Evolutionary conservation across 257 asterid genomes (phyloP).

Genomic region (Solanum medicagineum): DNA sequence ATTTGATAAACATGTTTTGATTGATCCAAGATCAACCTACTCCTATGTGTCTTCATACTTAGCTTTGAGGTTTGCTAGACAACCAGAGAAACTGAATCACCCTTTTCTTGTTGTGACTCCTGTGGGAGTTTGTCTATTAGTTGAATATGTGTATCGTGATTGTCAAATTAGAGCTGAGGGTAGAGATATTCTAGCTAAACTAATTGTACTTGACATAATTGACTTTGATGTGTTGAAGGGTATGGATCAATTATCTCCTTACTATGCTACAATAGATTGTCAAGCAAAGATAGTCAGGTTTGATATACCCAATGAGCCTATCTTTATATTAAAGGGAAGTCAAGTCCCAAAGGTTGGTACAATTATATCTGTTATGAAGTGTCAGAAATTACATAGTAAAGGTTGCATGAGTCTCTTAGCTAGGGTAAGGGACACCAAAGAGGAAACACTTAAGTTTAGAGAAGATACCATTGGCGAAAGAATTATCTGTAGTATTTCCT

Average conservation of each 20-base stretch:
- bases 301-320: not conserved
- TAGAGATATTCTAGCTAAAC: not conserved
- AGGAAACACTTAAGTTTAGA: too few species aligned
- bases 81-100: too few species aligned
- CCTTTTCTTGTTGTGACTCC: not conserved
- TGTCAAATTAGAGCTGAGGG: not conserved
- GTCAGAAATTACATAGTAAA: rapidly evolving
- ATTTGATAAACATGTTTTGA: too few species aligned
- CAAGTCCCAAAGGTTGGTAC: not conserved
- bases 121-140: not conserved
- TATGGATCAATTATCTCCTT: not conserved
- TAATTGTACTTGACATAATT: not conserved
- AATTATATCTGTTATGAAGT: not conserved
- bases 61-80: not conserved
- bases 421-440: not conserved
- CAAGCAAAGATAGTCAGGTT: not conserved
- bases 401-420: not conserved
- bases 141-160: not conserved
- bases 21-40: not conserved
- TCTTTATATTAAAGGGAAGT: not conserved
- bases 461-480: not conserved
- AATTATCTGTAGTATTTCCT: not conserved
- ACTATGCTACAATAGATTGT: not conserved
- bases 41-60: not conserved
- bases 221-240: not conserved